Evolutionary conservation across 441 rosid genomes (phyloP).

Genomic region (Eutrema salsugineum): DNA sequence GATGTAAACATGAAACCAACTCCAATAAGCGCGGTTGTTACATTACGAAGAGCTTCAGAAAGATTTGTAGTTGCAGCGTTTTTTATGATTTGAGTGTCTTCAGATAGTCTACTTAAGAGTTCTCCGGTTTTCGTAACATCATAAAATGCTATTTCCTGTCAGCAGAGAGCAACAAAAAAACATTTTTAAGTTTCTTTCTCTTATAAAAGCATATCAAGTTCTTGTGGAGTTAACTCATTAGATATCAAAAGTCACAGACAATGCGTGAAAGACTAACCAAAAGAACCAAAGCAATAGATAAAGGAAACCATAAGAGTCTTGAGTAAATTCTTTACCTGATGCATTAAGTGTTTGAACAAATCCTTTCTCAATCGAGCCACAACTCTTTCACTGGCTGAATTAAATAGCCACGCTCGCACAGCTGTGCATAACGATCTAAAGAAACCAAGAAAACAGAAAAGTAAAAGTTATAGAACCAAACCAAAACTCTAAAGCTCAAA

Average conservation of each 20-base stretch:
- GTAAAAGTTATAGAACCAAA: background rate
- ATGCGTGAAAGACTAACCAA: background rate
- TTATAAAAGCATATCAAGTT: background rate
- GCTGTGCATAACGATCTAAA: slow-evolving; percentile 79
- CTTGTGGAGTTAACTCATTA: background rate
- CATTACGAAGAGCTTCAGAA: slow-evolving; percentile 83
- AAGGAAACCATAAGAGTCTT: background rate
- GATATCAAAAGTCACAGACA: background rate
- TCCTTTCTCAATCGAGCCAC: slow-evolving; percentile 87
- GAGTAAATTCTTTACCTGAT: slow-evolving; percentile 47
- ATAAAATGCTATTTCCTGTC: slow-evolving; percentile 89
- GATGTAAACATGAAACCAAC: slow-evolving; percentile 87
- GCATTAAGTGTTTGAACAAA: slow-evolving; percentile 75
- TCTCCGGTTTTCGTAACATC: slow-evolving; percentile 95
- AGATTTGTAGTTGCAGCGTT: slow-evolving; percentile 98
- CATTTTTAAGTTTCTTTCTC: background rate
- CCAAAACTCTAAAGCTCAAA: background rate
- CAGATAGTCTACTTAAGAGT: slow-evolving; percentile 87
- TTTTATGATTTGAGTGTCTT: slow-evolving; percentile 93
- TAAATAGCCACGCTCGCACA: slow-evolving; percentile 84
- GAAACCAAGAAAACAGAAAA: background rate
- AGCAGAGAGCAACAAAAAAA: background rate
- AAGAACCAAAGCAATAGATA: too few relatives aligned
- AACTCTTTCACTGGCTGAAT: slow-evolving; percentile 88
- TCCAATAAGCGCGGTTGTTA: slow-evolving; percentile 79